Evolutionary conservation across 1,284 basidiomycete genomes (phyloP).

Genomic region (Rhodotorula sp.): DNA sequence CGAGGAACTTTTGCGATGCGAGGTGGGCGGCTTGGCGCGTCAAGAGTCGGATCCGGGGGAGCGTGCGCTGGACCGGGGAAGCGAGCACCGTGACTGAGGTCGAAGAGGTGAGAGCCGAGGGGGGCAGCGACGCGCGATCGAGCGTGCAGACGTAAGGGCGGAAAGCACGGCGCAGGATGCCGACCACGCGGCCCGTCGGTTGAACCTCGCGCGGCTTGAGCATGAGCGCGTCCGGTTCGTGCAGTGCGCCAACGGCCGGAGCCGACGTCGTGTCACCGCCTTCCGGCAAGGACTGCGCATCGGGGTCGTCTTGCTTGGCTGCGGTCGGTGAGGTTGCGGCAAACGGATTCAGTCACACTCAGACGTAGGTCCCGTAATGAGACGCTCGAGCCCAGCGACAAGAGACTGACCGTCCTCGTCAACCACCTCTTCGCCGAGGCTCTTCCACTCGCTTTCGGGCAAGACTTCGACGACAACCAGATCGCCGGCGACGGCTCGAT

Average conservation of each 20-base stretch:
- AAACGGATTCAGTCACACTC: no score
- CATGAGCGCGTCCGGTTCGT: background rate
- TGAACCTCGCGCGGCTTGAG: conserved; percentile 54
- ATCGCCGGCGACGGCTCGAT: conserved; percentile 91
- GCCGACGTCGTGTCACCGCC: conserved; percentile 38
- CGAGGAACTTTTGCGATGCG: conserved; percentile 90
- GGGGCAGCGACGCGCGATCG: conserved; percentile 80
- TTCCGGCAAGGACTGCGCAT: conserved; percentile 56
- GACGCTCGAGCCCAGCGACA: no score
- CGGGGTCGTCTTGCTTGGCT: conserved; percentile 82
- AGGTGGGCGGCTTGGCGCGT: conserved; percentile 89
- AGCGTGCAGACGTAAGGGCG: conserved; percentile 90
- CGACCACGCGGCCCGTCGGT: conserved; percentile 89
- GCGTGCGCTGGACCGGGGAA: conserved; percentile 83
- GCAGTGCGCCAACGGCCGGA: background rate
- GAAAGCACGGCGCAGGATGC: conserved; percentile 94
- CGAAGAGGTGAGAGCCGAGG: conserved; percentile 67
- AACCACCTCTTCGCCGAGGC: conserved; percentile 85
- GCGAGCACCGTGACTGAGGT: conserved; percentile 69
- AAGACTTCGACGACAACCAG: conserved; percentile 88
- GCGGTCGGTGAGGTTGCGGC: conserved; percentile 45
- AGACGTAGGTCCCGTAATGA: no score
- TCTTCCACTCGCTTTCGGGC: conserved; percentile 85
- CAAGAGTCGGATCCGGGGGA: conserved; percentile 90
- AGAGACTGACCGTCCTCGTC: conserved; percentile 73